Evolutionary conservation across 2,329 filamentous ascomycete genomes (phyloP).

Genomic region (Cladophialophora carrionii): DNA sequence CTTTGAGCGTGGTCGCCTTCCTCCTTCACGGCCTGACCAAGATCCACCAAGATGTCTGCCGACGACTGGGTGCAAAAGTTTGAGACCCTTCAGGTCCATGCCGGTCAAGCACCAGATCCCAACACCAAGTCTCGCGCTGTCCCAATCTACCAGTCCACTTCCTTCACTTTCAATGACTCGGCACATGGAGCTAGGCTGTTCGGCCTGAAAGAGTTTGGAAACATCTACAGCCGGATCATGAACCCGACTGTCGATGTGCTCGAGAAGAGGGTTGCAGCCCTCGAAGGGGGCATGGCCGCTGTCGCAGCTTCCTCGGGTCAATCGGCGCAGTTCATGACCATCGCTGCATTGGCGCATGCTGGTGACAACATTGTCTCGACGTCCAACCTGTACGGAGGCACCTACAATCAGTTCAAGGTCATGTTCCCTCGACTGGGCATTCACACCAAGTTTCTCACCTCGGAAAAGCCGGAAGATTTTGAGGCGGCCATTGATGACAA

Average conservation of each 20-base stretch:
- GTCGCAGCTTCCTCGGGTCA: constrained; percentile 74
- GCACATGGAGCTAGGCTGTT: constrained; percentile 94
- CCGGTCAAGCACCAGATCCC: constrained; percentile 78
- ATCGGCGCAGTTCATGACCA: constrained; percentile 83
- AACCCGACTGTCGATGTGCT: constrained; percentile 96
- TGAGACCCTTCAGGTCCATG: constrained; percentile 84
- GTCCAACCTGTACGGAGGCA: constrained; percentile 84
- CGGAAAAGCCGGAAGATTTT: constrained; percentile 69
- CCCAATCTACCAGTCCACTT: constrained; percentile 95
- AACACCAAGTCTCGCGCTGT: constrained; percentile 86
- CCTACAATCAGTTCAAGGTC: constrained; percentile 93
- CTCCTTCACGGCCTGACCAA: not conserved
- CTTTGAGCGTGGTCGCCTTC: not conserved
- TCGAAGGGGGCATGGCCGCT: constrained; percentile 72
- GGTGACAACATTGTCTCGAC: constrained; percentile 91
- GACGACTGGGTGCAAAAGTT: constrained; percentile 59
- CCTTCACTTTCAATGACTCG: constrained; percentile 92
- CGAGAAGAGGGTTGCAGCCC: constrained; percentile 64
- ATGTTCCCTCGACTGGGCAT: constrained; percentile 79
- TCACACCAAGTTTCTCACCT: constrained; percentile 77
- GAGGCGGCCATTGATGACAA: constrained; percentile 79
- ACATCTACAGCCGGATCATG: constrained; percentile 97
- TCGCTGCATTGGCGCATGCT: constrained; percentile 73
- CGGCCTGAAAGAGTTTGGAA: constrained; percentile 93
- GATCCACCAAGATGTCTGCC: constrained; percentile 42